phyloP scores from a whole-genome alignment of 1,284 basidiomycete genomes.

The Tremellales sp. region DNA sequence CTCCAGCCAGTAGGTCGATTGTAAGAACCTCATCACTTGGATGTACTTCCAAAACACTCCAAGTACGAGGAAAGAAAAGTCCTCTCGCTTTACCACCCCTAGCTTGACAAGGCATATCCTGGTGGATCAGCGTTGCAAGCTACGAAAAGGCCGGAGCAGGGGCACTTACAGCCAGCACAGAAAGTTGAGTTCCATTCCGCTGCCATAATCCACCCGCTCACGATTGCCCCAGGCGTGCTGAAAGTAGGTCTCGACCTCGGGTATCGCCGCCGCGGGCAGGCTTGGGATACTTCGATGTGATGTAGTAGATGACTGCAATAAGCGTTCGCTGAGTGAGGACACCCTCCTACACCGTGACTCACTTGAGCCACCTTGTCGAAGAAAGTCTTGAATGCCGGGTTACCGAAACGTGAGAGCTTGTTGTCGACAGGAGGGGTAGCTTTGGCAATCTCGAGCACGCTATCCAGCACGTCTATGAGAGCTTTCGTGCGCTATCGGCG shows the following conservation, averaged over 20 bases:
- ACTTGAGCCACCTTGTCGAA: conserved; percentile 77
- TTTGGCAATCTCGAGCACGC: conserved; percentile 63
- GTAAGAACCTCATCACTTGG: conserved; percentile 80
- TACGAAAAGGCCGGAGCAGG: background rate
- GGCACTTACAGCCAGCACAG: conserved; percentile 92
- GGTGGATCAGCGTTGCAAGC: conserved; percentile 7
- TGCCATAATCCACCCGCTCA: conserved; percentile 93
- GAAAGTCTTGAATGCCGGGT: conserved; percentile 91
- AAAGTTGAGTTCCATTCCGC: conserved; percentile 98
- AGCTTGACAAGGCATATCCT: conserved; percentile 79
- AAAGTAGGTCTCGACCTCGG: conserved; percentile 76
- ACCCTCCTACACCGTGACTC: conserved; percentile 20
- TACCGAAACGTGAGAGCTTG: conserved; percentile 88
- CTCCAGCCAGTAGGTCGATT: conserved; percentile 95
- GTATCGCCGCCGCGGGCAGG: conserved; percentile 57
- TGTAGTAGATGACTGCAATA: conserved; percentile 21
- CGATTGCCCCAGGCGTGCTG: conserved; percentile 86
- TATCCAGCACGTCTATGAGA: conserved; percentile 62
- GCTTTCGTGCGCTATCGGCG: conserved; percentile 58
- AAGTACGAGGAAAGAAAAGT: conserved; percentile 74
- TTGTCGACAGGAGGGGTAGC: conserved; percentile 84
- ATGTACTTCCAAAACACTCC: conserved; percentile 94
- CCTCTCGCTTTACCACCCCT: conserved; percentile 61
- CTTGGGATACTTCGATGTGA: conserved; percentile 58
- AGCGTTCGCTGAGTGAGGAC: too few species aligned